phyloP scores from a whole-genome alignment of 495 filamentous ascomycete species.

The Daldinia decipiens region DNA sequence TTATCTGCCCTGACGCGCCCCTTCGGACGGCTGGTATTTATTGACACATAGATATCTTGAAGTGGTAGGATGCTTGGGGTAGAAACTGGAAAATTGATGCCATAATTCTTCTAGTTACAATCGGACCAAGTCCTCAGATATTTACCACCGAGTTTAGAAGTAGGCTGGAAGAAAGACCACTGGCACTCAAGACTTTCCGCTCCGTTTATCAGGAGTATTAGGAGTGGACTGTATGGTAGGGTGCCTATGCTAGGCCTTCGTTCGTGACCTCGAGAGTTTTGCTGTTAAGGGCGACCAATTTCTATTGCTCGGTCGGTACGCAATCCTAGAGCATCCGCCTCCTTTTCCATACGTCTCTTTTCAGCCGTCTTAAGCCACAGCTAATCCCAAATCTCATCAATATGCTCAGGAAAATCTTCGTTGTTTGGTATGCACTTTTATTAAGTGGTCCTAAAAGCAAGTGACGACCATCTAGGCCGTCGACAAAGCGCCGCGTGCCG shows the following conservation, averaged over 20 bases:
- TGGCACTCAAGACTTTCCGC: not conserved
- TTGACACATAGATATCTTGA: not conserved
- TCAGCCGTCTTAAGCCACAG: slow-evolving; percentile 3
- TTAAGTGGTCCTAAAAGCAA: slow-evolving; percentile 29
- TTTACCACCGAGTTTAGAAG: not conserved
- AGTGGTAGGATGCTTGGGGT: not conserved
- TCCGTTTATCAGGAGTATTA: not conserved
- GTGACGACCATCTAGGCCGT: slow-evolving; percentile 31
- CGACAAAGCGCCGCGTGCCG: slow-evolving; percentile 15
- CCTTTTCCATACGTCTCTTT: slow-evolving; percentile 2
- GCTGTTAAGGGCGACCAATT: not conserved
- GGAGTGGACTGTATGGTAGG: not conserved
- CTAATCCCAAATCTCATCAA: slow-evolving; percentile 25
- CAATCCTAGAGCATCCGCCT: slow-evolving; percentile 3
- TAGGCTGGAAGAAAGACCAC: not conserved
- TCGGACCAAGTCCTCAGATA: not conserved
- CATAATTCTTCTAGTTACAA: not conserved
- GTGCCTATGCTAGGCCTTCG: not conserved
- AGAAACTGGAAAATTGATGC: not conserved
- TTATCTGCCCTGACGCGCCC: not conserved
- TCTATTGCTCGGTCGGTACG: not conserved
- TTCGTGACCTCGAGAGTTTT: not conserved
- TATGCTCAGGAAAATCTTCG: slow-evolving; percentile 23
- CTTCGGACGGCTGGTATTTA: not conserved
- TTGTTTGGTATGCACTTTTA: slow-evolving; percentile 16